Percentiles rank a stretch among this genome's conserved stretches.
phyloP scores from a whole-genome alignment of 2,329 filamentous ascomycete genomes.

The Cordyceps cateniannulata region DNA sequence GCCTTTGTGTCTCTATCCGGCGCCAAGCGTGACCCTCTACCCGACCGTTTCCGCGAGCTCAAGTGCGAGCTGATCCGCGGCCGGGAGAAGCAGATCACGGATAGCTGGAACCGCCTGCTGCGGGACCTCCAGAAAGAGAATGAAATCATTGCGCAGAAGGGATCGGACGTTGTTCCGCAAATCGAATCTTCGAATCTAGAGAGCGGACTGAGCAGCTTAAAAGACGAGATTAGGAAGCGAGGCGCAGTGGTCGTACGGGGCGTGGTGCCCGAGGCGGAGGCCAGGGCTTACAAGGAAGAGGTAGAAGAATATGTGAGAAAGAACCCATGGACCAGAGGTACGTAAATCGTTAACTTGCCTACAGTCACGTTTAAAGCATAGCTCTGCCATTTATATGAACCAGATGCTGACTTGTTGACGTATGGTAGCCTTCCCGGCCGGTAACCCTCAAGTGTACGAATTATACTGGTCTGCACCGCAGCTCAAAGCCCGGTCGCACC shows the following conservation, averaged over 20 bases:
- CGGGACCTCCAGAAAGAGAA: constrained; percentile 39
- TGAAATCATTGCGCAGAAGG: constrained; percentile 36
- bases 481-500: constrained; percentile 59
- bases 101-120: constrained; percentile 45
- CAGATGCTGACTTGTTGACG: not conserved
- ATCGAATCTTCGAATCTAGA: constrained; percentile 42
- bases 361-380: not conserved
- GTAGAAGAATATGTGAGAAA: constrained; percentile 57
- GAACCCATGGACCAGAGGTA: constrained; percentile 54
- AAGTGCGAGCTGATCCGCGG: constrained; percentile 48
- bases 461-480: constrained; percentile 70
- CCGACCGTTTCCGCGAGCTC: constrained; percentile 48
- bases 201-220: constrained; percentile 27
- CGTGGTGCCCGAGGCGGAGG: constrained; percentile 57
- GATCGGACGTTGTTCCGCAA: constrained; percentile 45
- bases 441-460: constrained; percentile 66
- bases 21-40: constrained; percentile 37
- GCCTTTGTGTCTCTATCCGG: constrained; percentile 55
- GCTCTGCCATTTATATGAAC: not conserved
- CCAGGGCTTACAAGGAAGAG: constrained; percentile 57
- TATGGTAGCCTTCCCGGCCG: constrained; percentile 52
- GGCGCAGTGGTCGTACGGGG: constrained; percentile 59
- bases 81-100: constrained; percentile 39
- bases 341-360: constrained; percentile 3
- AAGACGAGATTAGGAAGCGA: constrained; percentile 50